Evolutionary conservation across 306 rosid species (phyloP).

Genomic region (Mucuna pruriens): DNA sequence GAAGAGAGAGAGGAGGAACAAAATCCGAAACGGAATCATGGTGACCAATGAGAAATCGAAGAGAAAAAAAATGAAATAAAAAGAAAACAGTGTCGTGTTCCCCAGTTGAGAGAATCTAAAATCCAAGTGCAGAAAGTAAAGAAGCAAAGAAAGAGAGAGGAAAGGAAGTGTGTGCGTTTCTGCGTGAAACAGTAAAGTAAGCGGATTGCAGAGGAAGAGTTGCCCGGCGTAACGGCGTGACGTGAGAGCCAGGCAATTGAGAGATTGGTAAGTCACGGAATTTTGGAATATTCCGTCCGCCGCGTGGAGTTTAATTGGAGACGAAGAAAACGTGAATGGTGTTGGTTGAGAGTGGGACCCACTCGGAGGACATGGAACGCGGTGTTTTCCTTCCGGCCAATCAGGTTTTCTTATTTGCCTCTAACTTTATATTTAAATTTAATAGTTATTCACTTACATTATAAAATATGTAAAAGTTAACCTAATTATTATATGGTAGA

Average conservation of each 20-base stretch:
- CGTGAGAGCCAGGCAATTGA: neutral
- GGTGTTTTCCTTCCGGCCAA: neutral
- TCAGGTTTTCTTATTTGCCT: neutral
- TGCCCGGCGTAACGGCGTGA: neutral
- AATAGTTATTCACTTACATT: no score
- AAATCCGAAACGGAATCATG: neutral
- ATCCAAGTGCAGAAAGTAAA: neutral
- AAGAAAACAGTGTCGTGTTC: no score
- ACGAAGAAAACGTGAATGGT: neutral
- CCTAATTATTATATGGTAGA: no score
- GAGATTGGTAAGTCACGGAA: neutral
- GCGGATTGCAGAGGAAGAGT: no score
- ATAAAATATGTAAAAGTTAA: no score
- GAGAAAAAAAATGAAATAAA: no score
- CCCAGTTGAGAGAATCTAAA: neutral
- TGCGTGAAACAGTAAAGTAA: slow-evolving; percentile 21
- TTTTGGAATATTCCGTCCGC: slow-evolving; percentile 36
- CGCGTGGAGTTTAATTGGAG: neutral
- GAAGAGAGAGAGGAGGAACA: slow-evolving; percentile 43
- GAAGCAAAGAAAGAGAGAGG: no score
- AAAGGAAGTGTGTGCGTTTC: neutral
- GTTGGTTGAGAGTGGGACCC: slow-evolving; percentile 28
- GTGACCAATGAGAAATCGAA: no score
- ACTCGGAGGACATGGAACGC: neutral
- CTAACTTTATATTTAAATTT: no score